These are phyloP conservation scores for Cercospora janseana DNA, from an alignment of 2,329 filamentous ascomycete genomes.

Conservation along the genomic window DNA sequence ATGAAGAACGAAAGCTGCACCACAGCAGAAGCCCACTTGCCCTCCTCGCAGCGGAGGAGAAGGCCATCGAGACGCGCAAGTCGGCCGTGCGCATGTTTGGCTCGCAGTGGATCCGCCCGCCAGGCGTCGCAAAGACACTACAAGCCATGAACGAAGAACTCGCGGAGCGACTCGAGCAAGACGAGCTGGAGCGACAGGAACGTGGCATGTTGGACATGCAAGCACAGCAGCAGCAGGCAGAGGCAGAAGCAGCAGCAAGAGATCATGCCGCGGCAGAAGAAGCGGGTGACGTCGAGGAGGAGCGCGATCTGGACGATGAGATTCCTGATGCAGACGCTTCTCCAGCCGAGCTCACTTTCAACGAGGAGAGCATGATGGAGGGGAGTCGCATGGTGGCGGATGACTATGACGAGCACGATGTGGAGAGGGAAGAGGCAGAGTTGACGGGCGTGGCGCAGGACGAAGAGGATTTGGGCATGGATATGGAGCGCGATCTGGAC, in stretches of 20 bases:
- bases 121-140: conserved; percentile 82
- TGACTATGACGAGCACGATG: conserved; percentile 43
- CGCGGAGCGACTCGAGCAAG: conserved; percentile 81
- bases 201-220: conserved; percentile 71
- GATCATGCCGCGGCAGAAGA: conserved; percentile 44
- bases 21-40: conserved; percentile 60
- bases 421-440: conserved; percentile 49
- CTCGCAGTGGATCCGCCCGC: conserved; percentile 84
- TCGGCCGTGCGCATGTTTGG: conserved; percentile 83
- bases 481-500: conserved; percentile 41
- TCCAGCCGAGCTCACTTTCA: conserved; percentile 47
- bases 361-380: conserved; percentile 50
- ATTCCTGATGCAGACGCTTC: conserved; percentile 62
- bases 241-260: conserved; percentile 38
- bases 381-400: conserved; percentile 45
- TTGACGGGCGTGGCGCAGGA: conserved; percentile 49
- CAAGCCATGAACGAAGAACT: conserved; percentile 88
- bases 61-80: conserved; percentile 71
- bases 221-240: conserved; percentile 58
- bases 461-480: conserved; percentile 45
- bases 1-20: conserved; percentile 36
- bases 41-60: conserved; percentile 72
- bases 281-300: conserved; percentile 51
- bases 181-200: conserved; percentile 69
- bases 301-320: conserved; percentile 57